phyloP scores from a whole-genome alignment of 1,139 yeast genomes.

The Pichia inconspicua region DNA sequence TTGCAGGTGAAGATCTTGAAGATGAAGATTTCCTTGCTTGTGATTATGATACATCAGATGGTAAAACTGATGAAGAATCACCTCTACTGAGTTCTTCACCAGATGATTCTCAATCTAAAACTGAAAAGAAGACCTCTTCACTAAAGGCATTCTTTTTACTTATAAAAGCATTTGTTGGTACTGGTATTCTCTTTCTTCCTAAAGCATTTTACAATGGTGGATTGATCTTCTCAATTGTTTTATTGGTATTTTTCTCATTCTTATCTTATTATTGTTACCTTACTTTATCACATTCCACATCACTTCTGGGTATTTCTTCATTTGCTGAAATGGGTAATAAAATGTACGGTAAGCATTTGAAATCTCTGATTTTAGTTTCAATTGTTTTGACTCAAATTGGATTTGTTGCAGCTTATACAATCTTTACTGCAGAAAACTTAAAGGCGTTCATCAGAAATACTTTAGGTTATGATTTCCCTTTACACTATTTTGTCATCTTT shows the following conservation, averaged over 20 bases:
- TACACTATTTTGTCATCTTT: conserved; percentile 37
- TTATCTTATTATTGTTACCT: conserved; percentile 67
- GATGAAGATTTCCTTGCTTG: conserved; percentile 57
- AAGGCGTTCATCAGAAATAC: conserved; percentile 49
- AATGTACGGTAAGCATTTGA: conserved; percentile 56
- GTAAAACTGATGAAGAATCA: conserved; percentile 38
- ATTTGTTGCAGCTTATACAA: conserved; percentile 68
- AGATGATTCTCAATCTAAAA: conserved; percentile 26
- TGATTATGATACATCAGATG: conserved; percentile 33
- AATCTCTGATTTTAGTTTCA: conserved; percentile 50
- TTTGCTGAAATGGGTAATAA: conserved; percentile 68
- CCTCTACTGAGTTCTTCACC: conserved; percentile 31
- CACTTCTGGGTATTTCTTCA: conserved; percentile 50
- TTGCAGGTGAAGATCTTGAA: conserved; percentile 75
- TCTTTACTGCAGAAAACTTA: conserved; percentile 65
- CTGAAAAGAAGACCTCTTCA: conserved; percentile 47
- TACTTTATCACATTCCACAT: conserved; percentile 51
- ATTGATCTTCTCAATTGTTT: conserved; percentile 44
- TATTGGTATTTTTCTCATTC: conserved; percentile 51
- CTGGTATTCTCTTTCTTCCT: conserved; percentile 72
- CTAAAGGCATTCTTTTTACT: conserved; percentile 58
- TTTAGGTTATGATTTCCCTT: conserved; percentile 31
- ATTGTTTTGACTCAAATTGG: conserved; percentile 67
- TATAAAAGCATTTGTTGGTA: conserved; percentile 68
- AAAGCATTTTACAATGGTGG: conserved; percentile 73